These are phyloP conservation scores for Ilyonectria destructans DNA, from an alignment of 2,329 filamentous ascomycete genomes.

Conservation along the genomic window DNA sequence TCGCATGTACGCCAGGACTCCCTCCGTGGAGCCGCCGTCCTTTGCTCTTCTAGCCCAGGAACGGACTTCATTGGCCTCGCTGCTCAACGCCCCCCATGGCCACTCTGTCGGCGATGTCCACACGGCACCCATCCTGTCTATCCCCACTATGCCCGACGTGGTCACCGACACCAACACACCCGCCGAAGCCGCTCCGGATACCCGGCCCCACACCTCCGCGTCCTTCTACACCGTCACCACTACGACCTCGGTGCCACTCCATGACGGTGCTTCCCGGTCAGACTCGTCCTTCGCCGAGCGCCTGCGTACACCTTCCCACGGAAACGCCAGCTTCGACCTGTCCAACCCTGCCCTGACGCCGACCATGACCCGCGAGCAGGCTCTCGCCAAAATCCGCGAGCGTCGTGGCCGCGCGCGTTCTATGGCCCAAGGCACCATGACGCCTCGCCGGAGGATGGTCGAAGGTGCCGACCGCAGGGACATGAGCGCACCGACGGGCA, in stretches of 20 bases:
- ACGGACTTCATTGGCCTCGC: constrained; percentile 73
- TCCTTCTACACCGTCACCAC: constrained; percentile 66
- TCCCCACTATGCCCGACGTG: constrained; percentile 56
- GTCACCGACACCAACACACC: constrained; percentile 34
- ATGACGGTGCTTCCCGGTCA: constrained; percentile 59
- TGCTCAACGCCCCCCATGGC: constrained; percentile 70
- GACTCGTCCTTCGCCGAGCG: constrained; percentile 63
- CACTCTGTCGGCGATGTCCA: constrained; percentile 50
- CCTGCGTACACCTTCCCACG: constrained; percentile 62
- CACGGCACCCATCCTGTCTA: constrained; percentile 54
- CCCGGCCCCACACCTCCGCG: constrained; percentile 64
- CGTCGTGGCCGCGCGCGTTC: constrained; percentile 80
- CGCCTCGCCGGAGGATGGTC: constrained; percentile 71
- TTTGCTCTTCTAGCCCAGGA: constrained; percentile 69
- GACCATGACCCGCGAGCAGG: constrained; percentile 81
- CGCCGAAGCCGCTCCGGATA: constrained; percentile 43
- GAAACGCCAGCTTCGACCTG: constrained; percentile 65
- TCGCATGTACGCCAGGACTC: constrained; percentile 70
- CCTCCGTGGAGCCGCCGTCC: constrained; percentile 75
- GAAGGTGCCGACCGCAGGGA: constrained; percentile 65
- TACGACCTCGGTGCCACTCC: constrained; percentile 68
- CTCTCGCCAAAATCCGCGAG: constrained; percentile 82
- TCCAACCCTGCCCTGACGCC: constrained; percentile 74
- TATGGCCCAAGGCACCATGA: constrained; percentile 75
- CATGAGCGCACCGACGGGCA: constrained; percentile 64